Base-by-base conservation (phyloP, 495 filamentous ascomycete genomes). In the Endocarpon pusillum region DNA sequence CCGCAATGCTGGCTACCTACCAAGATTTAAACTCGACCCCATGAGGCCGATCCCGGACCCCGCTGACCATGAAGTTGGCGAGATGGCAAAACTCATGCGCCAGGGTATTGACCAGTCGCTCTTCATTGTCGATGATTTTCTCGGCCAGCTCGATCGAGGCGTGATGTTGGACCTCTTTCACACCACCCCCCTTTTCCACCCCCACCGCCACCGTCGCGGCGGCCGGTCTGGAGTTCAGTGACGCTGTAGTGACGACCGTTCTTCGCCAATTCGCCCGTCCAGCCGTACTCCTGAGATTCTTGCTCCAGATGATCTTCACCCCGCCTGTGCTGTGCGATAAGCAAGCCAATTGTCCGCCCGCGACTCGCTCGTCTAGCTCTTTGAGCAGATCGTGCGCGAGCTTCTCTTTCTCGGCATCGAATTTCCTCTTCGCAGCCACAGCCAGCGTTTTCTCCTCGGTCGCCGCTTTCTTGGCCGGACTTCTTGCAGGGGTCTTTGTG, bases 1-100 rank as follows among this genome's bases (percentile, higher is more conserved):
- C 19, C 9, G 17, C 12, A 10, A 37, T 9, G 33, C 1, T 3
- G 20, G 1, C 20, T 35, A 3, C 28, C 43, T 49, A 48, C 38
- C 19, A 48, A 72, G 76, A 75, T 94, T 15, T 53, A 63, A 96
- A 96, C 40, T 78, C 76, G 10, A 62, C 55, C 8, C 86, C 87
- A 47, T 96, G 89, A 1, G 83, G 77, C 36, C 79, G 66, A 21
- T 69, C 69, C 15, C 62, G 64, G 16, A 79, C 55, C 11, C 71
- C 64, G 21, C 64, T 69, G 32, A 94, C 61, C 63, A 94, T 83
- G 53, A 79, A 91, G 45, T 80, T 86, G 20, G 81, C 75, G 1
- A 96, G 62, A 49, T 97, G 89, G 54, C 87, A 94, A 61, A 84
- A 97, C 42, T 97, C 89, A 52, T 97, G 89, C 2, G 86, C 82